Conservation (phyloP, 257 asterid genomes). For the Anisodus tanguticus region DNA sequence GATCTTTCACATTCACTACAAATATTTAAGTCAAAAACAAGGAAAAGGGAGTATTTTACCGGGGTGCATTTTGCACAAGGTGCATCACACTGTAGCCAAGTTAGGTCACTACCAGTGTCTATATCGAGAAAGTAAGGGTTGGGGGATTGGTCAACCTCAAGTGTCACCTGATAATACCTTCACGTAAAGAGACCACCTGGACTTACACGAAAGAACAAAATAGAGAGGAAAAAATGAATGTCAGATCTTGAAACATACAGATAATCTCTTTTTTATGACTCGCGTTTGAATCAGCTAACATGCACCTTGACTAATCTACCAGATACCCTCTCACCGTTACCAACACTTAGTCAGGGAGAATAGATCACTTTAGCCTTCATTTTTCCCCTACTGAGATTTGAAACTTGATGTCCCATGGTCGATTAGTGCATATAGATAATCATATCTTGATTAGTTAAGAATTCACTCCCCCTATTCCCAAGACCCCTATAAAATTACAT, state of each 20-base stretch:
- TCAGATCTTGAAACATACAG: neutral
- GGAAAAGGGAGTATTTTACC: slow-evolving; percentile 41
- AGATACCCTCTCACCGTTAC: neutral
- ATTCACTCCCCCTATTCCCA: no score
- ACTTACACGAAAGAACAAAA: slow-evolving; percentile 3
- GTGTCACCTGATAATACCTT: slow-evolving; percentile 76
- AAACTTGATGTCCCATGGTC: neutral
- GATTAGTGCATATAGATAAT: neutral
- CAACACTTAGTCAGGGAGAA: neutral
- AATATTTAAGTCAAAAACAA: neutral
- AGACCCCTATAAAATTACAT: neutral
- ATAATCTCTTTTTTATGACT: neutral
- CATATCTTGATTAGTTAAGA: neutral
- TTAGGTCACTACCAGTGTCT: slow-evolving; percentile 94
- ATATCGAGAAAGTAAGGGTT: slow-evolving; percentile 73
- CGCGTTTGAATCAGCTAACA: neutral
- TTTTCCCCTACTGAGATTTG: neutral
- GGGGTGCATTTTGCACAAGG: slow-evolving; percentile 85
- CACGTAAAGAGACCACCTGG: slow-evolving; percentile 18
- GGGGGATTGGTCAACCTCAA: slow-evolving; percentile 70
- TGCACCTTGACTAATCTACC: neutral
- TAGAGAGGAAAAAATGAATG: neutral
- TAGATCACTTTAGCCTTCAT: neutral
- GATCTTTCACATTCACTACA: slow-evolving; percentile 1
- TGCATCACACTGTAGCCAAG: slow-evolving; percentile 96